Base-by-base conservation (phyloP, 352 stramenopile species). In the Globisporangium spinosum region DNA sequence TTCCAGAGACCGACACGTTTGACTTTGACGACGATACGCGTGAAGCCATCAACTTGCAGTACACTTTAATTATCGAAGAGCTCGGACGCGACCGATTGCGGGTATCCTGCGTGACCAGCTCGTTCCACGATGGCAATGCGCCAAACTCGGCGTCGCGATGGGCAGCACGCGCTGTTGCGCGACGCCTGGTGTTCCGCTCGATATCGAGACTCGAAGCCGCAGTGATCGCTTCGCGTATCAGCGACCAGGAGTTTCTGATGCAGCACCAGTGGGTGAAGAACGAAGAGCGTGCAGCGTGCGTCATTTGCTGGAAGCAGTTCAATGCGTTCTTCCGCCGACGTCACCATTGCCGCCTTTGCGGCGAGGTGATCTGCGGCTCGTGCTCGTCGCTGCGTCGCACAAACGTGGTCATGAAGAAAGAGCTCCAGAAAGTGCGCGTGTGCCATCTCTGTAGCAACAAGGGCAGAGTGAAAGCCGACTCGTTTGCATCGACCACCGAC, bases 261-360 rank as follows among this genome's bases (percentile, higher is more conserved):
- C 82, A 70, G 12, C 75, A 88, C 38, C 71, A 89, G 55, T 91
- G 83, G 83, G 75, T 91, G 7, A 79, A 82, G 54, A 88, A 91
- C 62, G 72, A 89, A 43, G 81, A 89, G 20, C 80, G 83, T 17
- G 54, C 64, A 15, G 58, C 68, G 25, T 91, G 83, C 58, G 78
- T 89, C 25, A 80, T 89, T 34, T 91, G 83, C 69, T 86, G 79
- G 79, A 89, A 91, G 69, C 65, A 69, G 1, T 91, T 91, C 58
- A 80, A 88, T 58, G 64, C 77, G 53, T 56, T 89, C 34, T 85
- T 82, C 34, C 79, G 81, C 0, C 73, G 83, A 2, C 79, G 83
- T 7, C 83, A 91, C 68, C 83, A 91, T 59, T 91, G 83, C 64
- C 80, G 83, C 2, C 61, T 91, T 4, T 91, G 83, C 49, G 83